Base-by-base conservation (phyloP, 116 monocot genomes). In the Trichopus zeylanicus region DNA sequence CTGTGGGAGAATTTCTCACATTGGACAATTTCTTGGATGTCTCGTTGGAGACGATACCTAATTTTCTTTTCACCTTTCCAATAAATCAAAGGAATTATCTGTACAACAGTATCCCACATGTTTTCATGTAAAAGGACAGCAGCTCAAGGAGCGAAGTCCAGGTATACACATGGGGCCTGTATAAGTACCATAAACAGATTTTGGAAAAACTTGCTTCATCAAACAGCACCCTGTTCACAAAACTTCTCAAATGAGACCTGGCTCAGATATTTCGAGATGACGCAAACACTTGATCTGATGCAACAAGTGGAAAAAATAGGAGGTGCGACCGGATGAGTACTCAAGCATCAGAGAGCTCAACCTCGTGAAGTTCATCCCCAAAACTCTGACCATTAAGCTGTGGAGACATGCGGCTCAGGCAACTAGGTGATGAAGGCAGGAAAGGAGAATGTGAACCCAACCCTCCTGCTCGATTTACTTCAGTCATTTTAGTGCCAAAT, bases 281-380 rank as follows among this genome's bases (percentile, higher is more conserved):
- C n/a, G n/a, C n/a, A n/a, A n/a, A n/a, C n/a, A n/a, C n/a, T n/a
- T n/a, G n/a, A n/a, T n/a, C n/a, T n/a, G n/a, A n/a, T n/a, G n/a
- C n/a, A n/a, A n/a, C n/a, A n/a, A n/a, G n/a, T n/a, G n/a, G n/a
- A n/a, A n/a, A n/a, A n/a, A n/a, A n/a, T n/a, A n/a, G n/a, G n/a
- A n/a, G n/a, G n/a, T n/a, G n/a, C n/a, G n/a, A n/a, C n/a, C n/a
- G n/a, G n/a, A n/a, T n/a, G n/a, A n/a, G n/a, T n/a, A n/a, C n/a
- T n/a, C n/a, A n/a, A n/a, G n/a, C n/a, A 16, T 86, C 48, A 86
- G 71, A n/a, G n/a, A 91, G 86, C 69, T 91, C 82, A 20, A 93
- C 88, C 31, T 88, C 85, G 5, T 93, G 85, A 26, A 88, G 93
- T 25, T 88, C 85, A 29, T 88, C 88, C 0, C 70, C 72, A 10